These are phyloP conservation scores for Solanum dulcamara DNA, from an alignment of 257 asterid genomes.

Conservation along the genomic window DNA sequence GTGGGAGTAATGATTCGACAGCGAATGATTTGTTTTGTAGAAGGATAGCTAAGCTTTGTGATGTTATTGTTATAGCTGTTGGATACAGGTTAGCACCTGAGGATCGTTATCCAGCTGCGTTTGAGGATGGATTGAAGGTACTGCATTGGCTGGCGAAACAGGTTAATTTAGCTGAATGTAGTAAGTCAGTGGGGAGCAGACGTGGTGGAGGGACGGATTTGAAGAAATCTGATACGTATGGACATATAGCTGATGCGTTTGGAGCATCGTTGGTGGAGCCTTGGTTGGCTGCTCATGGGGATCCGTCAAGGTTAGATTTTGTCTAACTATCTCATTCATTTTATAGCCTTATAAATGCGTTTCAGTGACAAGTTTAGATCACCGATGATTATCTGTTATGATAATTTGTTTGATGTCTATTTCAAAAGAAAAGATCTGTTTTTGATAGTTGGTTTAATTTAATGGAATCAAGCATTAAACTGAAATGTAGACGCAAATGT, in stretches of 20 bases:
- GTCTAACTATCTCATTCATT: background rate
- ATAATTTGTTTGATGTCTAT: background rate
- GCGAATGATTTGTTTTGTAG: slow-evolving; percentile 83
- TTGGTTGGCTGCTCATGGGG: slow-evolving; percentile 98
- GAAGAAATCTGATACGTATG: slow-evolving; percentile 44
- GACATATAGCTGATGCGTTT: slow-evolving; percentile 66
- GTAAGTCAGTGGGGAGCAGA: slow-evolving; percentile 41
- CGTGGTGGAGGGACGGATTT: slow-evolving; percentile 34
- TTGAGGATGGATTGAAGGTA: slow-evolving; percentile 87
- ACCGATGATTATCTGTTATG: background rate
- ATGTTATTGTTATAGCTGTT: slow-evolving; percentile 82
- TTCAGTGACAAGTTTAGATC: background rate
- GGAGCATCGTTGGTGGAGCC: slow-evolving; percentile 95
- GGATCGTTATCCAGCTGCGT: slow-evolving; percentile 71
- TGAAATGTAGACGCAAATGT: background rate
- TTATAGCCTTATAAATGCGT: background rate
- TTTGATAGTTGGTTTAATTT: background rate
- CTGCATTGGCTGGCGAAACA: slow-evolving; percentile 88
- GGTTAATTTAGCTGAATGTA: slow-evolving; percentile 77
- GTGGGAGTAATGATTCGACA: slow-evolving; percentile 75
- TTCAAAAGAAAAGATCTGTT: background rate
- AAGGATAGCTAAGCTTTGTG: slow-evolving; percentile 64
- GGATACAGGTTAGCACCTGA: slow-evolving; percentile 93
- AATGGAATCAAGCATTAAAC: background rate
- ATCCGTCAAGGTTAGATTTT: slow-evolving; percentile 71